Base-by-base conservation (phyloP, 2,329 filamentous ascomycete species). In the Didymella lethalis region DNA sequence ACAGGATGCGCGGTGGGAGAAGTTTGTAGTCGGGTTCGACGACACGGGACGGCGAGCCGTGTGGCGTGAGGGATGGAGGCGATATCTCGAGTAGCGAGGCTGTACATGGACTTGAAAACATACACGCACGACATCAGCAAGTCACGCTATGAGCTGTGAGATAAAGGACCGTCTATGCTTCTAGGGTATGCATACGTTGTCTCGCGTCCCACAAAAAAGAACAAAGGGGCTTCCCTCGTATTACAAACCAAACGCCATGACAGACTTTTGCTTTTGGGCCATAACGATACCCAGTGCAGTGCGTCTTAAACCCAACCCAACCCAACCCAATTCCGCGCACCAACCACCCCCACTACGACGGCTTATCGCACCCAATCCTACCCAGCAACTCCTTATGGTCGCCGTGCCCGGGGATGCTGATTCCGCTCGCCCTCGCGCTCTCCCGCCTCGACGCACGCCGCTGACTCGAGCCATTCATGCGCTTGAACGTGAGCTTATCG, bases 1-100 rank as follows among this genome's bases (percentile, higher is more conserved):
- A 0, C 84, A 85, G 59, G 91, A 95, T 73, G 90, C 90, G 16
- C 84, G 90, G 49, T 97, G 93, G 92, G 93, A 97, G 80, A 93
- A 90, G 61, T 97, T 96, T 69, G 29, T 55, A 1, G 48, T 63
- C 10, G 60, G 61, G 1, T 49, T 40, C 7, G 85, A 85, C 14
- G 85, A 88, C 23, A 87, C 90, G 62, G 90, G 91, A 10, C 87
- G 85, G 64, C 83, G 88, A 44, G 81, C 86, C 50, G 86, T 90
- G 62, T 79, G 87, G 29, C 84, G 90, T 63, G 89, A 93, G 70
- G 91, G 90, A 2, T 96, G 92, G 92, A 94, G 92, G 77, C 84
- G 88, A 68, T 95, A 93, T 79, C 78, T 93, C 50, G 84, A 74
- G 26, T 64, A 60, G 48, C 23, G 23, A 23, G 23, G 23, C 23